Evolutionary conservation across 2,329 filamentous ascomycete species (phyloP).

Genomic region (Fusarium phyllophilum): DNA sequence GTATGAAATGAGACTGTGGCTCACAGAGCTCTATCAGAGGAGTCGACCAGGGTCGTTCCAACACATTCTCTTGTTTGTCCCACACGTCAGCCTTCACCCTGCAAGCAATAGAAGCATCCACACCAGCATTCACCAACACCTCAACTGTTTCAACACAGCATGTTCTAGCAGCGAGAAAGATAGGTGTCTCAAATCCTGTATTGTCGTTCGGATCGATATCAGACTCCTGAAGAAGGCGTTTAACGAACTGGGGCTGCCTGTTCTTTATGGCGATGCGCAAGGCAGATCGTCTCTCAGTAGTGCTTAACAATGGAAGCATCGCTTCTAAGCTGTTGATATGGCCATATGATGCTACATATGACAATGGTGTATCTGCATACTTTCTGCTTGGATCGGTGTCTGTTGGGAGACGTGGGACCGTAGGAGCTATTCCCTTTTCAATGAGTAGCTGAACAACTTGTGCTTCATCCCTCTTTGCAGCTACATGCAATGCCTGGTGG

Average conservation of each 20-base stretch:
- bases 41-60: not conserved
- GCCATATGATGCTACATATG: conserved; percentile 44
- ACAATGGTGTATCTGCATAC: not conserved
- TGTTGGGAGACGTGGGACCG: conserved; percentile 23
- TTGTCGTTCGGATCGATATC: conserved; percentile 47
- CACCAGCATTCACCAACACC: conserved; percentile 46
- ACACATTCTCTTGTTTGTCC: not conserved
- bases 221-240: conserved; percentile 45
- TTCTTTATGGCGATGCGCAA: conserved; percentile 42
- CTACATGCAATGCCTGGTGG: conserved; percentile 49
- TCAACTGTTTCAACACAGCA: conserved; percentile 28
- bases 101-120: conserved; percentile 41
- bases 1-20: not conserved
- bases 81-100: not conserved
- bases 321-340: conserved; percentile 41
- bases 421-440: conserved; percentile 46
- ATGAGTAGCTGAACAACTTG: conserved; percentile 14
- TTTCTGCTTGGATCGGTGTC: too few species aligned
- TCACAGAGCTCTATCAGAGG: not conserved
- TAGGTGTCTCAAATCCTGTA: conserved; percentile 30
- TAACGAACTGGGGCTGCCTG: conserved; percentile 36
- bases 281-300: conserved; percentile 39
- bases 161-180: conserved; percentile 28
- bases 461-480: conserved; percentile 37
- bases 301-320: conserved; percentile 43